These are phyloP conservation scores for Curvularia sp. DNA, from an alignment of 2,329 filamentous ascomycete species.

Conservation along the genomic window DNA sequence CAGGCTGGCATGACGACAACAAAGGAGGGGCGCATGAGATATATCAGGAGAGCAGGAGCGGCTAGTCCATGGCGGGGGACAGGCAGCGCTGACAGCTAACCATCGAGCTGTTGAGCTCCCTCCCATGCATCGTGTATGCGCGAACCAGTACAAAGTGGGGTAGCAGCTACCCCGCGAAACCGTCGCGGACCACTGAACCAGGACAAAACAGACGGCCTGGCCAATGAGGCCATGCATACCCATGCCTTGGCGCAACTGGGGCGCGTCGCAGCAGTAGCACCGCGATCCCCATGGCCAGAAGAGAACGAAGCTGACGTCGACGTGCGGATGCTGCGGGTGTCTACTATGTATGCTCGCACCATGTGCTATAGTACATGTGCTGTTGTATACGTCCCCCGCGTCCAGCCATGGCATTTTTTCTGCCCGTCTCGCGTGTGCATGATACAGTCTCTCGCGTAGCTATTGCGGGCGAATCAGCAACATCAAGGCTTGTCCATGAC, in stretches of 20 bases:
- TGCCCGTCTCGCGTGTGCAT: background rate
- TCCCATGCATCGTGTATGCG: constrained; percentile 35
- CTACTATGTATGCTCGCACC: background rate
- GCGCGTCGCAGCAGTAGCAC: constrained; percentile 25
- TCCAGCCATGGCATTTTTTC: constrained; percentile 1
- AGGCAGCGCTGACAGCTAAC: constrained; percentile 22
- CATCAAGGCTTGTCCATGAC: background rate
- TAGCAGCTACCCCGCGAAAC: constrained; percentile 24
- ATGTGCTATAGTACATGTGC: background rate
- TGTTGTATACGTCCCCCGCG: constrained; percentile 7
- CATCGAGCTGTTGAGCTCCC: constrained; percentile 33
- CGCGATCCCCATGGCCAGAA: constrained; percentile 18
- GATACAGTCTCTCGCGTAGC: background rate
- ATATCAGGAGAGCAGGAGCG: constrained; percentile 16
- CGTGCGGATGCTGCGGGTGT: background rate
- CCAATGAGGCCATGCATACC: constrained; percentile 29
- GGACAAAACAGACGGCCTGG: constrained; percentile 12
- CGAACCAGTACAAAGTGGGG: constrained; percentile 34
- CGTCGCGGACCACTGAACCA: constrained; percentile 20
- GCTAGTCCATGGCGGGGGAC: constrained; percentile 13
- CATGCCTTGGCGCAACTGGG: constrained; percentile 17
- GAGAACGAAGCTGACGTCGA: constrained; percentile 23
- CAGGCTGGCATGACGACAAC: constrained; percentile 9
- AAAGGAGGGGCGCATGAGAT: background rate
- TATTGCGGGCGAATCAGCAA: background rate